phyloP scores from a whole-genome alignment of 805 yeast species.

The Starmerella floricola region DNA sequence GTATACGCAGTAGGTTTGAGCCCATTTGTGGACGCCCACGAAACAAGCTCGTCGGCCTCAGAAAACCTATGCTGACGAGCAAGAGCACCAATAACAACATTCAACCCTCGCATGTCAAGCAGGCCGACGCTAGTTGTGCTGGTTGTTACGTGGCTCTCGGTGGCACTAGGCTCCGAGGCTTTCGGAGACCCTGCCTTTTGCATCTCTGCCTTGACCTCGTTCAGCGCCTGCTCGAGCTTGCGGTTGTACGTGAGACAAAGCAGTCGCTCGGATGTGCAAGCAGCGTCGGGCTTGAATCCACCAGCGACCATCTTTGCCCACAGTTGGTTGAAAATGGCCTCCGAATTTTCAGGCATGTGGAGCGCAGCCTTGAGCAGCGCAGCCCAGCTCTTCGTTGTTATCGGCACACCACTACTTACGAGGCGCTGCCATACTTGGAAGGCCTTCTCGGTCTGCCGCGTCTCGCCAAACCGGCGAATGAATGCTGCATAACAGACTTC shows the following conservation, averaged over 20 bases:
- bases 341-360: slow-evolving; percentile 24
- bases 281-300: slow-evolving; percentile 33
- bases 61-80: slow-evolving; percentile 31
- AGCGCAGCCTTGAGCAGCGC: slow-evolving; percentile 41
- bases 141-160: no score
- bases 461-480: slow-evolving; percentile 26
- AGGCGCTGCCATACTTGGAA: slow-evolving; percentile 41
- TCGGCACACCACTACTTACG: slow-evolving; percentile 25
- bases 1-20: slow-evolving; percentile 38
- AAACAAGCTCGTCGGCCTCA: slow-evolving; percentile 37
- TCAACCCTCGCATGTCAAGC: slow-evolving; percentile 31
- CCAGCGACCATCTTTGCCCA: slow-evolving; percentile 32
- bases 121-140: slow-evolving; percentile 19
- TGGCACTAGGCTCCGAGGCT: not conserved
- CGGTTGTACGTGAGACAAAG: slow-evolving; percentile 37
- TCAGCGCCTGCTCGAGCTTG: slow-evolving; percentile 35
- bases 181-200: slow-evolving; percentile 5
- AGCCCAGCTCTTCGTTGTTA: slow-evolving; percentile 47
- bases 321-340: slow-evolving; percentile 24
- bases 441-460: slow-evolving; percentile 22
- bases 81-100: slow-evolving; percentile 35
- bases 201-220: slow-evolving; percentile 28
- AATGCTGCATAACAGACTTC: slow-evolving; percentile 26
- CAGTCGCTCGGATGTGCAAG: slow-evolving; percentile 39
- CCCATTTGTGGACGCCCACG: slow-evolving; percentile 28